Conservation (phyloP, 441 rosid genomes). For the Capsella rubella region DNA sequence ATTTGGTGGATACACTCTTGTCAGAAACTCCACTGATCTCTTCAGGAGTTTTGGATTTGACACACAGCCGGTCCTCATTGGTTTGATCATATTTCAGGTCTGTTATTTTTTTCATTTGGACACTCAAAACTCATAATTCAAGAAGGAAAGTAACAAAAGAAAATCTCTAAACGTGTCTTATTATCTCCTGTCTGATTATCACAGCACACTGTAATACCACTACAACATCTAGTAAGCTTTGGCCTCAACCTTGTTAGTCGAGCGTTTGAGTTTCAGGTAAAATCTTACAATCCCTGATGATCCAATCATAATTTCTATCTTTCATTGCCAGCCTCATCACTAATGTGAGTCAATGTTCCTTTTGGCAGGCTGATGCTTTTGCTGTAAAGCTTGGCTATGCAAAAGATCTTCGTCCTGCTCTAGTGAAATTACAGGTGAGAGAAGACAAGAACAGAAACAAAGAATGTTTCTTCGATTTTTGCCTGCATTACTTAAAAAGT, state of each 20-base stretch:
- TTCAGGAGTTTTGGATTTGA: conserved; percentile 96
- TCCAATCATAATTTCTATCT: background rate
- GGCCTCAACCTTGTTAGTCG: conserved; percentile 93
- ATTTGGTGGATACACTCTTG: conserved; percentile 98
- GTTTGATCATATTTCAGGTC: conserved; percentile 98
- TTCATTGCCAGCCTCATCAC: background rate
- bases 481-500: conserved; percentile 11
- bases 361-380: conserved; percentile 91
- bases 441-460: background rate
- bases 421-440: conserved; percentile 95
- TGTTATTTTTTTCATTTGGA: conserved; percentile 9
- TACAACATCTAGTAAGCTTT: conserved; percentile 86
- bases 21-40: conserved; percentile 92
- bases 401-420: conserved; percentile 80
- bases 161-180: background rate
- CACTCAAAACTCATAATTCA: conserved; percentile 8
- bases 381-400: conserved; percentile 91
- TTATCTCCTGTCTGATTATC: conserved; percentile 28
- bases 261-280: conserved; percentile 97
- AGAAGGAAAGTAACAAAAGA: background rate
- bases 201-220: conserved; percentile 94
- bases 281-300: background rate
- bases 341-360: conserved; percentile 6
- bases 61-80: conserved; percentile 95
- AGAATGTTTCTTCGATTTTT: background rate